Conservation (phyloP, 768 basidiomycete species). For the Boletus speciosus region DNA sequence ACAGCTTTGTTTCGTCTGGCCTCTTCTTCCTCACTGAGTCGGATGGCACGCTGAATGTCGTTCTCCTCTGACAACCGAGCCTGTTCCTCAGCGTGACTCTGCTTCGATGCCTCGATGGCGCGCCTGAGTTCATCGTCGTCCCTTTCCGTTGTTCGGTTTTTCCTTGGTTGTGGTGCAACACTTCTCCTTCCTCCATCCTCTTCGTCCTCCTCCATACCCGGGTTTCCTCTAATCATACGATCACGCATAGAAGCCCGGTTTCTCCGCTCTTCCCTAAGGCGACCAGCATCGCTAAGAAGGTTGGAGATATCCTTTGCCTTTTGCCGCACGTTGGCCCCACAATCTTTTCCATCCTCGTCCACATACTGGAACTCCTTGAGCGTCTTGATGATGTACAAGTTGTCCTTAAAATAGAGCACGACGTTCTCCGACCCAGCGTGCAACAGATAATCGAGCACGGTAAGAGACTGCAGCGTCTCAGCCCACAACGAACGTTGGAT, state of each 20-base stretch:
- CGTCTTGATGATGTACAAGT: conserved; percentile 97
- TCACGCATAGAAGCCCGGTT: conserved; percentile 90
- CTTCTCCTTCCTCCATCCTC: conserved; percentile 5
- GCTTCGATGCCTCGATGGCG: conserved; percentile 91
- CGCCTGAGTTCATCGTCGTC: conserved; percentile 82
- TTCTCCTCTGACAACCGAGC: conserved; percentile 61
- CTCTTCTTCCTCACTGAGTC: conserved; percentile 90
- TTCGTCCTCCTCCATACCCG: conserved; percentile 35
- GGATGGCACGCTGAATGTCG: conserved; percentile 81
- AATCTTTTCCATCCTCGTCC: conserved; percentile 94
- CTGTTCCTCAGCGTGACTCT: conserved; percentile 66
- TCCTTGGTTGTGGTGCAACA: conserved; percentile 14
- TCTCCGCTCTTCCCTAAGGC: conserved; percentile 82
- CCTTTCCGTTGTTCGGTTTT: conserved; percentile 29
- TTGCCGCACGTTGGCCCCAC: conserved; percentile 96
- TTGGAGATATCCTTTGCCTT: conserved; percentile 99
- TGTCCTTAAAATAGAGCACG: conserved; percentile 97
- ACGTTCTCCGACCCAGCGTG: conserved; percentile 98
- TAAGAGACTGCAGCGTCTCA: conserved; percentile 60
- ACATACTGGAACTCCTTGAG: conserved; percentile 97
- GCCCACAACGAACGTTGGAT: neutral
- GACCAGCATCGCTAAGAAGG: conserved; percentile 78
- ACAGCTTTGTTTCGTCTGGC: conserved; percentile 64
- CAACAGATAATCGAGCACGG: conserved; percentile 91
- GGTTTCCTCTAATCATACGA: conserved; percentile 75